phyloP scores from a whole-genome alignment of 176 grass and related monocot genomes.

The Hyparrhenia diplandra region DNA sequence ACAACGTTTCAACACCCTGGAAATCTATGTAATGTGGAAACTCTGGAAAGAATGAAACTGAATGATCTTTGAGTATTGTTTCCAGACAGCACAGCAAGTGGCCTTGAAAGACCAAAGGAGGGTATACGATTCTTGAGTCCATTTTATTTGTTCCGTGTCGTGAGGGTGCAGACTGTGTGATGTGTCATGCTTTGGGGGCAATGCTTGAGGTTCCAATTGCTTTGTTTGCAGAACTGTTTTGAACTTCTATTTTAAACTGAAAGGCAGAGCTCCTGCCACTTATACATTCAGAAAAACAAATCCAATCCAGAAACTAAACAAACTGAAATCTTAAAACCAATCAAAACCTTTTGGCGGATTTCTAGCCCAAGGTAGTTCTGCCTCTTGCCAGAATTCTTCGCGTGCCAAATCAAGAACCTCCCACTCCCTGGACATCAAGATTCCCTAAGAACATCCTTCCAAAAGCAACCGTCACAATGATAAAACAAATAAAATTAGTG shows the following conservation, averaged over 20 bases:
- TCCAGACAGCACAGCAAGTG: background rate
- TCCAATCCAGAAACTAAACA: background rate
- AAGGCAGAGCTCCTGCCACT: background rate
- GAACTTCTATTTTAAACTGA: background rate
- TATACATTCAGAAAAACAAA: background rate
- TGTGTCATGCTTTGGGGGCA: background rate
- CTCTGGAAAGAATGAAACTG: background rate
- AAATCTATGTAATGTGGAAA: background rate
- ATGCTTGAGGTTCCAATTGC: background rate
- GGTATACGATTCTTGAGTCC: background rate
- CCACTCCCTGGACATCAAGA: conserved; percentile 59
- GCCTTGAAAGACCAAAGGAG: background rate
- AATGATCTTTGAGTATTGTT: background rate
- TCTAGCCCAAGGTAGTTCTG: conserved; percentile 88
- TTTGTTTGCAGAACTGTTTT: background rate
- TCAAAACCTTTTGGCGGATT: conserved; percentile 77
- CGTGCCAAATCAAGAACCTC: conserved; percentile 87
- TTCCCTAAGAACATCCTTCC: background rate
- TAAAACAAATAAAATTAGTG: background rate
- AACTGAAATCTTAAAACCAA: background rate
- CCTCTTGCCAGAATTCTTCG: conserved; percentile 58
- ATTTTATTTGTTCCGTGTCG: background rate
- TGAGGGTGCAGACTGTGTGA: background rate
- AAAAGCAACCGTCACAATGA: background rate
- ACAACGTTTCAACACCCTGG: background rate